phyloP scores from a whole-genome alignment of 345 rosid genomes.

The Trapa bicornis region DNA sequence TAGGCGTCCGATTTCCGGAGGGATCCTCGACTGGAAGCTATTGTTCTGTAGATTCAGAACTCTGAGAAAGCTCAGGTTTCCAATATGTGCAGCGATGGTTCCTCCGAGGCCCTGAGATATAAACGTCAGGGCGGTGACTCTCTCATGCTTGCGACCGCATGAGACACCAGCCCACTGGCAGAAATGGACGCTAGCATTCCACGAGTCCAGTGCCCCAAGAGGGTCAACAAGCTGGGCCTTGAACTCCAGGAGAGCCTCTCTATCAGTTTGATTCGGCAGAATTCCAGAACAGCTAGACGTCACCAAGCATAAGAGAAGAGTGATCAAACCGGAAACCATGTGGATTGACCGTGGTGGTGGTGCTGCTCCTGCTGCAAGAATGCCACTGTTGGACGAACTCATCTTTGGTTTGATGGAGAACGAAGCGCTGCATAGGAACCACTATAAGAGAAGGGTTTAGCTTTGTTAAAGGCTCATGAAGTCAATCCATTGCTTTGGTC shows the following conservation, averaged over 20 bases:
- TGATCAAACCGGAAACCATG: neutral
- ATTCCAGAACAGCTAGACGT: neutral
- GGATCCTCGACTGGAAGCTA: neutral
- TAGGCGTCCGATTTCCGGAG: neutral
- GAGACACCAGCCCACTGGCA: neutral
- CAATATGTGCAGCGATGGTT: neutral
- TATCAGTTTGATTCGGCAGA: neutral
- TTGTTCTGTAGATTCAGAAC: neutral
- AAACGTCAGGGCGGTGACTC: constrained; percentile 4
- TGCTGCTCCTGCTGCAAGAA: neutral
- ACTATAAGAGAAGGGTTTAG: neutral
- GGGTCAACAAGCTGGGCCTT: neutral
- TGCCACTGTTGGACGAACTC: neutral
- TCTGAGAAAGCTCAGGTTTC: constrained; percentile 5
- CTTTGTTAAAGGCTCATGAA: neutral
- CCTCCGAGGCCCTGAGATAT: neutral
- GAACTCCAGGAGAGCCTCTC: neutral
- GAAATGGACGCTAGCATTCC: constrained; percentile 4
- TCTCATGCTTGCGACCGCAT: neutral
- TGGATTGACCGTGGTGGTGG: neutral
- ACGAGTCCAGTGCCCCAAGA: constrained; percentile 2
- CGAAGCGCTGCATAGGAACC: neutral
- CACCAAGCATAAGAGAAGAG: neutral
- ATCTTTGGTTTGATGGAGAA: neutral
- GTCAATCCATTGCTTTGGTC: too few species aligned